Evolutionary conservation across 2,329 filamentous ascomycete genomes (phyloP).

Genomic region (Xylaria sp.): DNA sequence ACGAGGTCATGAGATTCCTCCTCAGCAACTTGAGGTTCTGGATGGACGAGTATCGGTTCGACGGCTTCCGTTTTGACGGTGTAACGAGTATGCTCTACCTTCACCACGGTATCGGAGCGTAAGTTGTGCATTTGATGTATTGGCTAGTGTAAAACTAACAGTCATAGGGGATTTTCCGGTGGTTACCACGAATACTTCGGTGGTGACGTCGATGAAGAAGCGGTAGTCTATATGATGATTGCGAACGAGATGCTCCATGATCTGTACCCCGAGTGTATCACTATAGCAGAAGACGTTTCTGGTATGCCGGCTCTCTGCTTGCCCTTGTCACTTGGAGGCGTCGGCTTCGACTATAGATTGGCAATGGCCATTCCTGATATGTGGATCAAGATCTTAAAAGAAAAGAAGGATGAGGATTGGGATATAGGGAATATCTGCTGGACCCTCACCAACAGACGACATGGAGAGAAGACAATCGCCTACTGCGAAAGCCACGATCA

Average conservation of each 20-base stretch:
- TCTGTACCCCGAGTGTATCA: conserved; percentile 89
- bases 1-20: conserved; percentile 95
- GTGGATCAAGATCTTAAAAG: conserved; percentile 99
- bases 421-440: conserved; percentile 86
- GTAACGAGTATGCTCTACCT: conserved; percentile 98
- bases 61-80: conserved; percentile 97
- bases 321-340: conserved; percentile 83
- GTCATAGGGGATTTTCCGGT: conserved; percentile 87
- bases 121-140: conserved; percentile 54
- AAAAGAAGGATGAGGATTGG: conserved; percentile 91
- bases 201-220: conserved; percentile 87
- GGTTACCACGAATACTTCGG: conserved; percentile 99
- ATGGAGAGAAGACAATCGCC: conserved; percentile 98
- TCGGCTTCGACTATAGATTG: conserved; percentile 96
- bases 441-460: conserved; percentile 90
- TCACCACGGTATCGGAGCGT: conserved; percentile 98
- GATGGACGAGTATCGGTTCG: conserved; percentile 98
- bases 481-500: conserved; percentile 98
- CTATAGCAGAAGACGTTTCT: conserved; percentile 95
- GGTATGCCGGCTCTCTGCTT: conserved; percentile 98
- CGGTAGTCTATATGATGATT: conserved; percentile 93
- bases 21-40: conserved; percentile 96
- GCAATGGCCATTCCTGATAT: conserved; percentile 98
- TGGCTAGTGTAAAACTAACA: conserved; percentile 42
- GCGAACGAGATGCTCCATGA: conserved; percentile 95